Evolutionary conservation across 2,329 filamentous ascomycete species (phyloP), one percentile per base, ranked within the genome.

Genomic region (Phialophora chinensis): DNA sequence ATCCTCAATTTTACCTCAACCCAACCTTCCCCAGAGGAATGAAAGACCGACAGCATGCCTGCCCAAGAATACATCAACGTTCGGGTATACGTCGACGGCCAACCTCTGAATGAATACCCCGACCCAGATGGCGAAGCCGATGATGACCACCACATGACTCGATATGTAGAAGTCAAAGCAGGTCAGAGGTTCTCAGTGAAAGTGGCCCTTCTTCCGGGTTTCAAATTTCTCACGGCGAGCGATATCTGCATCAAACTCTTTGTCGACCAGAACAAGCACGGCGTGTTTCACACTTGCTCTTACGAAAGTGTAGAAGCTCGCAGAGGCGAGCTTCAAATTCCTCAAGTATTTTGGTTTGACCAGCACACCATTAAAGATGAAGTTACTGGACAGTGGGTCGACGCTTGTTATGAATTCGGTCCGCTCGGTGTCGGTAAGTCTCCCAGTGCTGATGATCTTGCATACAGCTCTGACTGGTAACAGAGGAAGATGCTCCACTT

Each of bases 21-120:
- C 29, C 29, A 3, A 27, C n/a, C 14, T 42, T 2, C 38, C 23
- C 3, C 17, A 47, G 12, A 27, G 49, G 10, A 52, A 1, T 25
- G 1, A 4, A n/a, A 27, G 25, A 3, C 5, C 2, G 14, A 11
- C 12, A 55, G 27, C 11, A 68, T 68, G 66, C 66, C 66, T 52
- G 58, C 10, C 6, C 25, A 38, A 6, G 53, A 55, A 31, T 63
- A 35, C 33, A 66, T 68, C 44, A 63, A 66, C 12, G 62, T 62
- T 11, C 29, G 33, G n/a, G 20, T 66, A 47, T n/a, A 55, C 23
- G 63, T 66, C 53, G 53, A 62, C 42, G 62, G 59, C 50, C n/a
- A 38, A n/a, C 66, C 62, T 11, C 35, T 68, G 8, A 6, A n/a
- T 17, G 63, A 68, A 54, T 66, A 66, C 55, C 8, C 23, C 25